Conservation (phyloP, 129 eudicot species). For the Artemisia annua region DNA sequence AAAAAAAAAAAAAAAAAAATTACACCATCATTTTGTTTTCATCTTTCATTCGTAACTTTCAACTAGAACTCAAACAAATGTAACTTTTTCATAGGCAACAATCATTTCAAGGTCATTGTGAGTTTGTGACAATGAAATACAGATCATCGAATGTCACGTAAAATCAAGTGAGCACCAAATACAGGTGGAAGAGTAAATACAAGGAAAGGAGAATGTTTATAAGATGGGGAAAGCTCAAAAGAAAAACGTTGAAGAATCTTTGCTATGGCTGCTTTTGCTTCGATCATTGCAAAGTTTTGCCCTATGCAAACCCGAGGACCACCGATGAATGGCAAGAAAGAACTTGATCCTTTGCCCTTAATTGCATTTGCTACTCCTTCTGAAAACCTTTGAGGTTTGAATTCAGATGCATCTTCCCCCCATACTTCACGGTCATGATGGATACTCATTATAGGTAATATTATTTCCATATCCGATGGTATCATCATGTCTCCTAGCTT, state of each 20-base stretch:
- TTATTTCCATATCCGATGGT: slow-evolving; percentile 27
- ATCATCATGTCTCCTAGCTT: slow-evolving; percentile 31
- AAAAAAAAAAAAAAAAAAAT: no score
- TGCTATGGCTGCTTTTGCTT: slow-evolving; percentile 39
- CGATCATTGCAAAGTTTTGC: slow-evolving; percentile 44
- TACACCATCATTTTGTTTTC: no score
- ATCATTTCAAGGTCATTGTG: no score
- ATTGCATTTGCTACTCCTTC: slow-evolving; percentile 36
- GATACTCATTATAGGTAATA: slow-evolving; percentile 22
- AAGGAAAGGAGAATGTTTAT: slow-evolving; percentile 39
- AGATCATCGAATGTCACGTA: background rate
- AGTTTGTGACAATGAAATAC: background rate
- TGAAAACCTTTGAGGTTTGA: slow-evolving; percentile 42
- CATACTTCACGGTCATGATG: slow-evolving; percentile 38
- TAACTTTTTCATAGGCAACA: no score
- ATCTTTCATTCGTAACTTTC: no score
- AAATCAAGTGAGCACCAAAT: slow-evolving; percentile 35
- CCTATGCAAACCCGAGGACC: slow-evolving; percentile 52
- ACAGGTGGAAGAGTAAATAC: slow-evolving; percentile 37
- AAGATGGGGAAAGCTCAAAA: slow-evolving; percentile 42
- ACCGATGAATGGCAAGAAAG: slow-evolving; percentile 45
- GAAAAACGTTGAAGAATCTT: slow-evolving; percentile 42
- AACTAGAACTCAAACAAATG: no score
- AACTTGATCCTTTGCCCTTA: slow-evolving; percentile 19
- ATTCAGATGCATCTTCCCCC: slow-evolving; percentile 42